phyloP scores from a whole-genome alignment of 257 asterid genomes.

The Pogostemon cablin region DNA sequence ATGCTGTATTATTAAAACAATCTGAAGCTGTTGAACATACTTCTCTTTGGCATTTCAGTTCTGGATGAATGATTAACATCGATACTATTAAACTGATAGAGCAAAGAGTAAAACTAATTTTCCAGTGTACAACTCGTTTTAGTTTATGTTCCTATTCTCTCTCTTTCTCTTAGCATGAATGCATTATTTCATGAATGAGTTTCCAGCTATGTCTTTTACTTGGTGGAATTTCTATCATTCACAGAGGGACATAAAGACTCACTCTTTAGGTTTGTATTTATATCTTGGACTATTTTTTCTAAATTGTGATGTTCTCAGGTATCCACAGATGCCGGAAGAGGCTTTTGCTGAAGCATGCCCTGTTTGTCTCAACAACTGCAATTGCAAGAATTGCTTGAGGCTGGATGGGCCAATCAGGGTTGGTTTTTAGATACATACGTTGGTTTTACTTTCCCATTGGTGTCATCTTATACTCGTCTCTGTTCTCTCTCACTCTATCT shows the following conservation, averaged over 20 bases:
- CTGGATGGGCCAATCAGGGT: slow-evolving; percentile 59
- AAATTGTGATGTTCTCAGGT: slow-evolving; percentile 54
- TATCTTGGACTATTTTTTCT: slow-evolving; percentile 25
- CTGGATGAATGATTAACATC: not conserved
- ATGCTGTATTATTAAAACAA: not conserved
- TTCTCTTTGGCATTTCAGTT: not conserved
- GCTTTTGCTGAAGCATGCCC: slow-evolving; percentile 81
- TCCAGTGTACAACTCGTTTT: not conserved
- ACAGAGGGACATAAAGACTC: slow-evolving; percentile 1
- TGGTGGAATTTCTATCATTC: slow-evolving; percentile 1
- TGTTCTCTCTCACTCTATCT: not conserved
- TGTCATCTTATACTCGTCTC: not conserved
- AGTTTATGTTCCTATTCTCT: slow-evolving; percentile 14
- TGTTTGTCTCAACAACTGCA: slow-evolving; percentile 75
- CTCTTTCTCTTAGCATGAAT: not conserved
- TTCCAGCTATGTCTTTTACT: slow-evolving; percentile 3
- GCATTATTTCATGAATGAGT: not conserved
- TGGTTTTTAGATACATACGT: slow-evolving; percentile 32
- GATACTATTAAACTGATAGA: slow-evolving; percentile 4
- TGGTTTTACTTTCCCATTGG: slow-evolving; percentile 18
- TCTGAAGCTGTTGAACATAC: slow-evolving; percentile 20
- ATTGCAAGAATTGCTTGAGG: slow-evolving; percentile 89
- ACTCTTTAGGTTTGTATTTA: not conserved
- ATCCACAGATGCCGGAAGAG: slow-evolving; percentile 71
- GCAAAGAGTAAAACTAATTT: slow-evolving; percentile 17